These are phyloP conservation scores for Tolypocladium ophioglossoides DNA, from an alignment of 2,329 filamentous ascomycete genomes.

Conservation along the genomic window DNA sequence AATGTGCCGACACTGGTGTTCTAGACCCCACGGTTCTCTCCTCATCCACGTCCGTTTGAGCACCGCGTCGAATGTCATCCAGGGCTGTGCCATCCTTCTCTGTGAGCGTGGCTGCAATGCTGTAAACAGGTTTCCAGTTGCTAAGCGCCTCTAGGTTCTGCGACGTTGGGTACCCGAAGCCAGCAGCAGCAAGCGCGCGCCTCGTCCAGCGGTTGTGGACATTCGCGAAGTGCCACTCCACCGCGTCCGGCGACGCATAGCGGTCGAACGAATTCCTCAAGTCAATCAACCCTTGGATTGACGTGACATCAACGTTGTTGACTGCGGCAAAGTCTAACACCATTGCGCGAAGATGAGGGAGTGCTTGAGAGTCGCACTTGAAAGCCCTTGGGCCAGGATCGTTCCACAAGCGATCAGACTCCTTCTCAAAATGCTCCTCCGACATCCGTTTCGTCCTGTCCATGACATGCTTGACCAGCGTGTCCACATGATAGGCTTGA, in stretches of 20 bases:
- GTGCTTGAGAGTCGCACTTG: conserved; percentile 15
- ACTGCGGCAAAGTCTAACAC: conserved; percentile 48
- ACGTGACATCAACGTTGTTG: conserved; percentile 46
- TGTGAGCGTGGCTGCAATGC: conserved; percentile 15
- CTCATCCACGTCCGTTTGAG: conserved; percentile 6
- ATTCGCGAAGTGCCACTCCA: conserved; percentile 44
- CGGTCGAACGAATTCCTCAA: conserved; percentile 42
- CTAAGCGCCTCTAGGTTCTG: conserved; percentile 14
- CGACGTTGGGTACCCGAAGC: conserved; percentile 38
- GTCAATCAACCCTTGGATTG: conserved; percentile 45
- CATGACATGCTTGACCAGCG: conserved; percentile 27
- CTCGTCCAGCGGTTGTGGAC: conserved; percentile 47
- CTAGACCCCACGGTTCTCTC: conserved; percentile 1
- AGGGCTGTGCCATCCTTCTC: conserved; percentile 6
- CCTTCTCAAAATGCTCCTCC: conserved; percentile 23
- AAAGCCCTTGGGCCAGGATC: conserved; percentile 30
- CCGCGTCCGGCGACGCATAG: conserved; percentile 35
- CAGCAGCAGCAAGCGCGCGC: conserved; percentile 42
- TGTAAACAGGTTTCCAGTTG: conserved; percentile 23
- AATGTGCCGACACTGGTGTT: not conserved
- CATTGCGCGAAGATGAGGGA: conserved; percentile 40
- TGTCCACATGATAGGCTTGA: conserved; percentile 35
- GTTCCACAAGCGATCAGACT: conserved; percentile 43
- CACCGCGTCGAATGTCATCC: not conserved
- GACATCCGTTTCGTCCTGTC: conserved; percentile 28